Conservation (phyloP, 140 eudicot species). For the Erigeron philadelphicus region DNA sequence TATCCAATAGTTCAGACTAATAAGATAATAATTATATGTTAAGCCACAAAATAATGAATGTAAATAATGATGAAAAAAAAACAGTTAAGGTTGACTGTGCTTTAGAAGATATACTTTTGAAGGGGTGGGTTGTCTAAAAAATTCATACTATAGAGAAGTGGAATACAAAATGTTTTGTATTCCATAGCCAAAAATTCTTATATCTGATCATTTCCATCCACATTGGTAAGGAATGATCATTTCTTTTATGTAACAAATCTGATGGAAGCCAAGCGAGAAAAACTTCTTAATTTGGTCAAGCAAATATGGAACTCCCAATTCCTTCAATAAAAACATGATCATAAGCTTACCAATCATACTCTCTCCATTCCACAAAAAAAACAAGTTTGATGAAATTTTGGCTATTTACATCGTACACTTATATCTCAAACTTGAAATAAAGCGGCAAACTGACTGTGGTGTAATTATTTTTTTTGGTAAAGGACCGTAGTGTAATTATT, state of each 20-base stretch:
- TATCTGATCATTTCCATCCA: too few relatives aligned
- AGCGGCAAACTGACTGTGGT: neutral
- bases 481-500: neutral
- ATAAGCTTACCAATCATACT: constrained; percentile 10
- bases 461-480: too few relatives aligned
- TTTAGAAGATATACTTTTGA: neutral
- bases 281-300: too few relatives aligned
- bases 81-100: neutral
- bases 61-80: neutral
- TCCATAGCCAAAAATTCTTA: neutral
- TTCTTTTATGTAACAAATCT: too few relatives aligned
- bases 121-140: neutral
- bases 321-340: neutral
- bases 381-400: neutral
- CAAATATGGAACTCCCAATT: neutral
- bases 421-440: neutral
- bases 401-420: neutral
- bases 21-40: neutral
- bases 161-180: neutral
- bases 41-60: neutral
- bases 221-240: too few relatives aligned
- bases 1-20: neutral
- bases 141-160: neutral
- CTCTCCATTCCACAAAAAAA: neutral
- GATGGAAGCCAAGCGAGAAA: too few relatives aligned